These are phyloP conservation scores for Dendrothele bispora DNA, from an alignment of 768 basidiomycete species.

Conservation along the genomic window DNA sequence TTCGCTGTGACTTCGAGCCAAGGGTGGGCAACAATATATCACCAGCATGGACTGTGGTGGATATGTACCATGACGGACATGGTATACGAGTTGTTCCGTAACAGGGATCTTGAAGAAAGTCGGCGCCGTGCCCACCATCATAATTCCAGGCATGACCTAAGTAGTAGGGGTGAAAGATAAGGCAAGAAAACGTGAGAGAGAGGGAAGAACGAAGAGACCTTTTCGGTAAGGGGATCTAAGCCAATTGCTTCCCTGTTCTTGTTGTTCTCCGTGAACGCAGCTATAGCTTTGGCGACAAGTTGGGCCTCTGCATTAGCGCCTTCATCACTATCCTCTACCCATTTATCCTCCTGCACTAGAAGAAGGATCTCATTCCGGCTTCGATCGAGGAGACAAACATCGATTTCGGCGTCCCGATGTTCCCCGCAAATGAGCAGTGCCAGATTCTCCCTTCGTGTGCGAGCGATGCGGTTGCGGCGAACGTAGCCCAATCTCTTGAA, in stretches of 20 bases:
- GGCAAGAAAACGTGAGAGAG: background rate
- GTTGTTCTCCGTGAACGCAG: slow-evolving; percentile 21
- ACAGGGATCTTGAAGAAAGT: slow-evolving; percentile 18
- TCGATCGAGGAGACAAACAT: slow-evolving; percentile 29
- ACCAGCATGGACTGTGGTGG: slow-evolving; percentile 18
- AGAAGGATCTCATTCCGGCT: slow-evolving; percentile 15
- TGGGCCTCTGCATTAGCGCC: slow-evolving; percentile 14
- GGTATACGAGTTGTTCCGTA: slow-evolving; percentile 14
- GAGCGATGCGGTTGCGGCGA: slow-evolving; percentile 5
- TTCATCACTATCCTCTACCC: background rate
- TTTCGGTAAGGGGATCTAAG: background rate
- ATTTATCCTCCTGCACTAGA: slow-evolving; percentile 27
- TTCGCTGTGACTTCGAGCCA: background rate
- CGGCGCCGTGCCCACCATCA: slow-evolving; percentile 11
- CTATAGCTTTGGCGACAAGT: slow-evolving; percentile 22
- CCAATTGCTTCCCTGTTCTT: background rate
- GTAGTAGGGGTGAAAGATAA: background rate
- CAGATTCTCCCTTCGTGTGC: slow-evolving; percentile 25
- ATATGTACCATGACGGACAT: slow-evolving; percentile 11
- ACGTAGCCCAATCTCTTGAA: slow-evolving; percentile 24
- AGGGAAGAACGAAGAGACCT: background rate
- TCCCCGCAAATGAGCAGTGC: slow-evolving; percentile 28
- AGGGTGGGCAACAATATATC: slow-evolving; percentile 13
- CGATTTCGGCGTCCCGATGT: slow-evolving; percentile 20
- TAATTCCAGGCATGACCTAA: slow-evolving; percentile 12